Conservation (phyloP, 1,284 basidiomycete species). For the Rugosomyces carneus region DNA sequence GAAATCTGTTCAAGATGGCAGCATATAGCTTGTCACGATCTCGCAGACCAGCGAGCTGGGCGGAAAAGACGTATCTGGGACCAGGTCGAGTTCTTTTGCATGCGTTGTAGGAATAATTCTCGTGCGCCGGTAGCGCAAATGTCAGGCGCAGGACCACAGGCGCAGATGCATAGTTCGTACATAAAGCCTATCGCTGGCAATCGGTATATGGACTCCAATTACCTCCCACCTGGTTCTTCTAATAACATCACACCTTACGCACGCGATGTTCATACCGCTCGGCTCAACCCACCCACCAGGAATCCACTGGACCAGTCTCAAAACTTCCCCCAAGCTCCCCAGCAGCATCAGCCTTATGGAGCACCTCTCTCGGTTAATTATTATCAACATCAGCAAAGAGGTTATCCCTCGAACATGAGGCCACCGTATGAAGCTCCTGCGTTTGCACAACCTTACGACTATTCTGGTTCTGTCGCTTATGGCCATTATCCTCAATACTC, state of each 20-base stretch:
- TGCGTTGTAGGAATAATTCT: constrained; percentile 33
- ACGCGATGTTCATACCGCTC: neutral
- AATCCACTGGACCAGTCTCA: constrained; percentile 6
- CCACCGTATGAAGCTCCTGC: constrained; percentile 11
- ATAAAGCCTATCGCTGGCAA: constrained; percentile 7
- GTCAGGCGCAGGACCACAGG: neutral
- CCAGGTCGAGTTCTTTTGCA: constrained; percentile 58
- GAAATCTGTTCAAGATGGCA: constrained; percentile 79
- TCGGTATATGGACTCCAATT: constrained; percentile 8
- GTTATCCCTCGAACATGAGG: constrained; percentile 26
- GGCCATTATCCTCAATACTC: constrained; percentile 11
- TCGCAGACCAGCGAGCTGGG: constrained; percentile 50
- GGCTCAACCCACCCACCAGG: constrained; percentile 7
- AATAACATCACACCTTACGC: constrained; percentile 12
- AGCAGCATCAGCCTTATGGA: constrained; percentile 18
- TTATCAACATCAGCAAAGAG: constrained; percentile 44
- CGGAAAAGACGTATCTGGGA: constrained; percentile 67
- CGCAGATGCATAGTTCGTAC: constrained; percentile 11
- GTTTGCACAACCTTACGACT: constrained; percentile 16
- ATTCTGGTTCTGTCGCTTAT: constrained; percentile 10
- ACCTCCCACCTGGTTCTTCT: constrained; percentile 1
- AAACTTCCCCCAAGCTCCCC: constrained; percentile 7
- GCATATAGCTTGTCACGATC: constrained; percentile 74
- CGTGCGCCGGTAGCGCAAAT: constrained; percentile 1
- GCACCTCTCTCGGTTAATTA: constrained; percentile 38